Base-by-base conservation (phyloP, 495 filamentous ascomycete genomes). In the Hapsidospora chrysogenum region DNA sequence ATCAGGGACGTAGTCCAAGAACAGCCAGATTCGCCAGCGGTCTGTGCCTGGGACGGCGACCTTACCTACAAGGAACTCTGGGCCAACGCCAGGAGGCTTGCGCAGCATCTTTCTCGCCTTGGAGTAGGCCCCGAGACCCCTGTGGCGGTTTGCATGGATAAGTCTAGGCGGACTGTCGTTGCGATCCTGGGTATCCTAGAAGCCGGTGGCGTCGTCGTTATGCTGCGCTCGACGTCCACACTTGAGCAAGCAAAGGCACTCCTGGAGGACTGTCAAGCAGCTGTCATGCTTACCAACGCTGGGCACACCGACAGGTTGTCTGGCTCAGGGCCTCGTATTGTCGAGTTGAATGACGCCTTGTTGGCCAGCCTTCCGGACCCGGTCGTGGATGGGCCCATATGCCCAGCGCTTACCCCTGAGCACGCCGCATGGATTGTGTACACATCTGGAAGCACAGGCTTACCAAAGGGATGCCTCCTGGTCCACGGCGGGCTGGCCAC, bases 21-120 rank as follows among this genome's bases (percentile, higher is more conserved):
- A n/a, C n/a, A n/a, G n/a, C n/a, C n/a, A n/a, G n/a, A n/a, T n/a
- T n/a, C 30, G 7, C 31, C 39, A 29, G 49, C 51, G 2, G 36
- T 54, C 3, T 40, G 38, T 32, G 44, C 49, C 15, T 74, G 71
- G 70, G 71, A 76, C 54, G 69, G 67, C 16, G 58, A 41, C 9
- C 40, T 76, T 26, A 67, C 63, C 0, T 75, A 59, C 42, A n/a
- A n/a, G n/a, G n/a, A n/a, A n/a, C n/a, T n/a, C n/a, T 41, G 31
- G 2, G 55, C 74, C 37, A 48, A 74, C 20, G 61, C 69, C 19
- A 23, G 17, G 41, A 50, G 43, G 27, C 40, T 76, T 14, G 65
- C 66, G 6, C 49, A 38, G 13, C 50, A 56, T 15, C 45, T 72
- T 17, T 46, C 54, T 26, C 39, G 31, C 17, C 17, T 33, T 9